Evolutionary conservation across 371 early-diverging fungal species (phyloP).

Genomic region (Rhizopus stolonifer): DNA sequence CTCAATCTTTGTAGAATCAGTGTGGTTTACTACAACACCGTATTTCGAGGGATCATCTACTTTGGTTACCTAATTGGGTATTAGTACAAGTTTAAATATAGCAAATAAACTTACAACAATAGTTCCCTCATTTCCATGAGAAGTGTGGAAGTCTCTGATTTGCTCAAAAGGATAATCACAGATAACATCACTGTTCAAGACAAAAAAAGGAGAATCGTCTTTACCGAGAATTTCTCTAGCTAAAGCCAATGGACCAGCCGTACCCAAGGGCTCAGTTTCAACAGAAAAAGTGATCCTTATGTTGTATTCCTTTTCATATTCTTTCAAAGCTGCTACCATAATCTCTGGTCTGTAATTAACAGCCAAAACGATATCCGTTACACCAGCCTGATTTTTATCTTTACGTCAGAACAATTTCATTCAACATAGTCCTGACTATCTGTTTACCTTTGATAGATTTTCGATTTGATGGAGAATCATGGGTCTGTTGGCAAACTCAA

Average conservation of each 20-base stretch:
- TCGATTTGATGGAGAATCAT: conserved; percentile 99
- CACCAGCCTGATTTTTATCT: conserved; percentile 77
- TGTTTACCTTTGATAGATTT: conserved; percentile 88
- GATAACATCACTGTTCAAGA: conserved; percentile 99
- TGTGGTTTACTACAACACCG: conserved; percentile 91
- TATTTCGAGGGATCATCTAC: conserved; percentile 99
- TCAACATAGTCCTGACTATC: neutral
- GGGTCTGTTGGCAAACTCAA: conserved; percentile 99
- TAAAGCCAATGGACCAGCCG: conserved; percentile 96
- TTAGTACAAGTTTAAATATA: neutral
- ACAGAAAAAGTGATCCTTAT: conserved; percentile 97
- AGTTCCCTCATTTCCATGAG: conserved; percentile 93
- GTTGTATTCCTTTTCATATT: conserved; percentile 86
- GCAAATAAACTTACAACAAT: conserved; percentile 66
- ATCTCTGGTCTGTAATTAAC: conserved; percentile 98
- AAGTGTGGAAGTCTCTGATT: conserved; percentile 84
- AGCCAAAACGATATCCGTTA: conserved; percentile 97
- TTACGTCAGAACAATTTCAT: neutral
- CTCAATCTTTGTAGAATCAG: conserved; percentile 74
- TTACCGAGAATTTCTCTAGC: conserved; percentile 91
- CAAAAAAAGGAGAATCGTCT: conserved; percentile 97
- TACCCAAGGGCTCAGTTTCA: conserved; percentile 97
- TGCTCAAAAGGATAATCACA: conserved; percentile 97
- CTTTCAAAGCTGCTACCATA: conserved; percentile 87
- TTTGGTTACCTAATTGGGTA: conserved; percentile 75